Evolutionary conservation across 768 basidiomycete genomes (phyloP), one percentile per base, ranked within the genome.

Genomic region (Dacryopinax primogenitus): DNA sequence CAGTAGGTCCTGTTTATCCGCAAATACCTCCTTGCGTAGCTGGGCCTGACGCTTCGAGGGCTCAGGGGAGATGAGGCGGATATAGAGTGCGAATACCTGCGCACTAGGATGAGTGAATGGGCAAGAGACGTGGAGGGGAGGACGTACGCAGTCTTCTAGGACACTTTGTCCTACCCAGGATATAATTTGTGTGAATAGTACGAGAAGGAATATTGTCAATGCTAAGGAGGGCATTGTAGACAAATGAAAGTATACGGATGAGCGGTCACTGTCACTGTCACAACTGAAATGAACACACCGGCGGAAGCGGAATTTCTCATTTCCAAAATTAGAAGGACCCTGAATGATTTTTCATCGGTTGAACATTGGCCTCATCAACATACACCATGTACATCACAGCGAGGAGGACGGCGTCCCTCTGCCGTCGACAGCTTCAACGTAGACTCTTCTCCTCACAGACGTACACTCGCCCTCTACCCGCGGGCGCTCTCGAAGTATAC

Each of bases 141-240:
- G 64, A 83, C 90, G 68, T 70, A 94, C 93, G 65, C 86, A 73
- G 63, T 92, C 88, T 65, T 88, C 79, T 23, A 97, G 80, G 26
- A 92, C 90, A 21, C 86, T 82, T 73, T 92, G 83, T 47, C 93
- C 93, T 63, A 95, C 82, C 92, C 92, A 94, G 62, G 86, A 83
- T 67, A 95, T 82, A 70, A 92, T 79, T 73, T 94, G 87, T 1
- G 89, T 88, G 63, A 90, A 68, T 70, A 95, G 85, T 33, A 90
- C 90, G 63, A 93, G 81, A 18, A 81, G 74, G 72, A 97, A 91
- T 67, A 95, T 88, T 28, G 88, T 82, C 64, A 92, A 70, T 41
- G 92, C 84, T 65, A 94, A 83, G 67, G 88, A 82, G 26, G 51
- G 13, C 51, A 58, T 58, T 30, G 4, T 58, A 3, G n/a, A n/a